Conservation (phyloP, 2,329 filamentous ascomycete species). For the Penicillium sclerotiorum region DNA sequence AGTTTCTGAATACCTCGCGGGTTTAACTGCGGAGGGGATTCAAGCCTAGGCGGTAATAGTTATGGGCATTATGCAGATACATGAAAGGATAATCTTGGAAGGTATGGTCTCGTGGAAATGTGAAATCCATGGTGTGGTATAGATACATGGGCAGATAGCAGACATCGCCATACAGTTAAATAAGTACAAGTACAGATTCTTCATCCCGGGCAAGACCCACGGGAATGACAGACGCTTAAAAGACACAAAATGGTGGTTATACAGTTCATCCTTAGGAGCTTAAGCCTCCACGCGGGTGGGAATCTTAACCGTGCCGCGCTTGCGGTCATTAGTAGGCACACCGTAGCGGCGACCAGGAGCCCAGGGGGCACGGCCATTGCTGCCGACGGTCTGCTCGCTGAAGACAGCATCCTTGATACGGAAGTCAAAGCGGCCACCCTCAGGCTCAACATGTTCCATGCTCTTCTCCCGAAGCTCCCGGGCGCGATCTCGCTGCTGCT, state of each 20-base stretch:
- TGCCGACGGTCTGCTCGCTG: slow-evolving; percentile 58
- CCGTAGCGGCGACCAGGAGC: slow-evolving; percentile 65
- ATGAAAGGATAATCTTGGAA: background rate
- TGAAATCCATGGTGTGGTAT: slow-evolving; percentile 20
- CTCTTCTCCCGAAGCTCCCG: slow-evolving; percentile 49
- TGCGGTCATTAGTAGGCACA: slow-evolving; percentile 63
- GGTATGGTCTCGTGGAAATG: no score
- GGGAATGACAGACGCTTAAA: slow-evolving; percentile 5
- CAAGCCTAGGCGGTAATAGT: background rate
- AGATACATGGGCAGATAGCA: slow-evolving; percentile 22
- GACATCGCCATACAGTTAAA: slow-evolving; percentile 23
- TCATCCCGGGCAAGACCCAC: slow-evolving; percentile 7
- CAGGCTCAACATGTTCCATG: slow-evolving; percentile 47
- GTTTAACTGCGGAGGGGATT: no score
- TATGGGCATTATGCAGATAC: background rate
- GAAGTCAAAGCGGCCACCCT: slow-evolving; percentile 61
- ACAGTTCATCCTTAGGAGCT: slow-evolving; percentile 9
- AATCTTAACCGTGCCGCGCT: slow-evolving; percentile 66
- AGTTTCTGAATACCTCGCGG: no score
- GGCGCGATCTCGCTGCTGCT: slow-evolving; percentile 42
- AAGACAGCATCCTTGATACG: slow-evolving; percentile 58
- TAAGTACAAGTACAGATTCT: slow-evolving; percentile 28
- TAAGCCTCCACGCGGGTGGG: slow-evolving; percentile 60
- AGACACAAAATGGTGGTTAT: slow-evolving; percentile 1
- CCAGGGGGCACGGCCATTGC: slow-evolving; percentile 54